phyloP scores from a whole-genome alignment of 176 grass and related monocot species.

The Oryza meridionalis region DNA sequence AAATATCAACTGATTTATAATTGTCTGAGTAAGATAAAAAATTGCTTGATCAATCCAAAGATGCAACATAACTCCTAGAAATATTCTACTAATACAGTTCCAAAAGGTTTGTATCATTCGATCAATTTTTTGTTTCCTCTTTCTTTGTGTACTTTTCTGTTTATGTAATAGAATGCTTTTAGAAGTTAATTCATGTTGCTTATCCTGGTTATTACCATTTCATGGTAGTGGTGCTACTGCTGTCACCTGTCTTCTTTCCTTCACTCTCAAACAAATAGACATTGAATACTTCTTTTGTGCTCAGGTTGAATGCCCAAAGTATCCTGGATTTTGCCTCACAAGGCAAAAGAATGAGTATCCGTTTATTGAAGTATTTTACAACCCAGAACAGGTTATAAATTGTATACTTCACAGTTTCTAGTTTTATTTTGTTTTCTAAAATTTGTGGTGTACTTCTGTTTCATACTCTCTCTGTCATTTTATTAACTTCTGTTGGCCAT shows the following conservation, averaged over 20 bases:
- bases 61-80: neutral
- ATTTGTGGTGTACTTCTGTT: too few relatives aligned
- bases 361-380: slow-evolving; percentile 97
- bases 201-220: neutral
- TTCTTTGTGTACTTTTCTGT: slow-evolving; percentile 1
- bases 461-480: neutral
- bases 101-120: neutral
- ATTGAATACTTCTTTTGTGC: slow-evolving; percentile 10
- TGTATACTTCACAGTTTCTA: slow-evolving; percentile 1
- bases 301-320: slow-evolving; percentile 96
- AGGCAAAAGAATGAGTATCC: slow-evolving; percentile 92
- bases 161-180: neutral
- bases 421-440: slow-evolving; percentile 21
- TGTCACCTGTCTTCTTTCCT: neutral
- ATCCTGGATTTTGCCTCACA: slow-evolving; percentile 90
- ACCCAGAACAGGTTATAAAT: slow-evolving; percentile 77
- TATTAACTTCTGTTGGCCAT: neutral
- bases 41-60: neutral
- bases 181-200: neutral
- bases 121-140: neutral
- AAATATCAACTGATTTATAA: neutral
- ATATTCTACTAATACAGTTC: neutral
- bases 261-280: neutral
- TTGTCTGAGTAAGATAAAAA: neutral
- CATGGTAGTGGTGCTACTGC: neutral